Evolutionary conservation across 2,329 filamentous ascomycete genomes (phyloP), one percentile per base, ranked within the genome.

Genomic region (Xylariaceae sp.): DNA sequence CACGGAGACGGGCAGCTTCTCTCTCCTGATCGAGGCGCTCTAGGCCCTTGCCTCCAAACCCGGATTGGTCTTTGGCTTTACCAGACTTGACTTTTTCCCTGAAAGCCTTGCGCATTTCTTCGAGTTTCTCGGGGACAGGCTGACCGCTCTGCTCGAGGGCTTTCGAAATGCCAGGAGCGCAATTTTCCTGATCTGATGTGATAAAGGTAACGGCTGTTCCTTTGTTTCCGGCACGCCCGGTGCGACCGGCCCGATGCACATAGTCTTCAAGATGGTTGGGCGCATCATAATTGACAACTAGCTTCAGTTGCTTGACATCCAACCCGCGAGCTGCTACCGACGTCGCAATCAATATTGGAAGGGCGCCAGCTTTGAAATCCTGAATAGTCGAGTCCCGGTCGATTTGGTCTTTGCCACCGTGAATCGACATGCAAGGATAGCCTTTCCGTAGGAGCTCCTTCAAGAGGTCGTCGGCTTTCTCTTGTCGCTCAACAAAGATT

Each of bases 251-350:
- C 60, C 94, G 87, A 70, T 96, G 94, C 41, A 97, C 92, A 66
- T 97, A 97, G 68, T 97, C 94, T 72, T 99, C 94, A 58, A 96
- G 73, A 73, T 97, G 91, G 65, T 95, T 95, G 0, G 91, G 92
- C 0, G 87, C 89, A 67, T 96, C 91, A 68, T 90, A 96, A 72
- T 97, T 97, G 73, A 99, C 86, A 51, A 99, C 94, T 34, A 97
- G 80, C 71, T 95, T 96, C 35, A 99, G 79, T 69, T 95, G 90
- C 73, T 96, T 96, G 44, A 99, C 92, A 70, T 99, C 94, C 41
- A 99, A 77, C 57, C 94, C 94, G 71, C 94, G 88, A 49, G 94
- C 94, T 40, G 94, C 94, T 55, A 99, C 90, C 8, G 92, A 96
- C 0, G 94, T 99, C 8, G 94, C 94, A 66, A 97, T 87, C 67